These are phyloP conservation scores for Circinella minor DNA, from an alignment of 371 early-diverging fungal species.

Conservation along the genomic window DNA sequence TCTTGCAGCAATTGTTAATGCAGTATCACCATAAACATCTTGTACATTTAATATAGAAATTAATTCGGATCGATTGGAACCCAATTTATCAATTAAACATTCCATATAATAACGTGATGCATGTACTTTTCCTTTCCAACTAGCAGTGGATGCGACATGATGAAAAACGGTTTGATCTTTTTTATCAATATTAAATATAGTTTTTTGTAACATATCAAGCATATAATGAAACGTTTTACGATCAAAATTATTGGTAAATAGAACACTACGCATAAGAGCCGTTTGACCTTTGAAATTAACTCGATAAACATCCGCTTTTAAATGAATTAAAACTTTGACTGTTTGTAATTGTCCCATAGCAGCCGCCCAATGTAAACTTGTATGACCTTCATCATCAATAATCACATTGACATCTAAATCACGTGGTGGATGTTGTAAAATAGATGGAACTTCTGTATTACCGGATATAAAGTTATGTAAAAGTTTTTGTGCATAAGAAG, in stretches of 20 bases:
- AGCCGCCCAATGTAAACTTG: conserved; percentile 95
- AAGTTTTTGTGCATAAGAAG: conserved; percentile 46
- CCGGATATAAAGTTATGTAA: conserved; percentile 70
- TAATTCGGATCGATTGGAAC: conserved; percentile 59
- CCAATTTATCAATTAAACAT: conserved; percentile 73
- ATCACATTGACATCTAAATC: conserved; percentile 83
- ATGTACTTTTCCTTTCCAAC: conserved; percentile 72
- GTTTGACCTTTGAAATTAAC: conserved; percentile 89
- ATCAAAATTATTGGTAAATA: conserved; percentile 90
- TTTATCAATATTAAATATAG: conserved; percentile 80
- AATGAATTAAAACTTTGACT: conserved; percentile 73
- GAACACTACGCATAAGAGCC: conserved; percentile 88
- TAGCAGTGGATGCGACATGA: conserved; percentile 85
- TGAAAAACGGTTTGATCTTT: conserved; percentile 90
- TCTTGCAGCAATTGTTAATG: conserved; percentile 86
- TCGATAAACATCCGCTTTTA: conserved; percentile 74
- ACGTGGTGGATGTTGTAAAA: conserved; percentile 54
- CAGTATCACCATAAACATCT: conserved; percentile 90
- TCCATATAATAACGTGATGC: conserved; percentile 91
- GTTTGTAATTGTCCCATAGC: conserved; percentile 85
- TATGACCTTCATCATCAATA: conserved; percentile 94
- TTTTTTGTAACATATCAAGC: conserved; percentile 75
- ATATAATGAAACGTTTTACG: conserved; percentile 78
- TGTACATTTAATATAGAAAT: conserved; percentile 81
- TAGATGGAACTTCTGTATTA: conserved; percentile 48